These are phyloP conservation scores for Suillus decipiens DNA, from an alignment of 768 basidiomycete genomes.

Conservation along the genomic window DNA sequence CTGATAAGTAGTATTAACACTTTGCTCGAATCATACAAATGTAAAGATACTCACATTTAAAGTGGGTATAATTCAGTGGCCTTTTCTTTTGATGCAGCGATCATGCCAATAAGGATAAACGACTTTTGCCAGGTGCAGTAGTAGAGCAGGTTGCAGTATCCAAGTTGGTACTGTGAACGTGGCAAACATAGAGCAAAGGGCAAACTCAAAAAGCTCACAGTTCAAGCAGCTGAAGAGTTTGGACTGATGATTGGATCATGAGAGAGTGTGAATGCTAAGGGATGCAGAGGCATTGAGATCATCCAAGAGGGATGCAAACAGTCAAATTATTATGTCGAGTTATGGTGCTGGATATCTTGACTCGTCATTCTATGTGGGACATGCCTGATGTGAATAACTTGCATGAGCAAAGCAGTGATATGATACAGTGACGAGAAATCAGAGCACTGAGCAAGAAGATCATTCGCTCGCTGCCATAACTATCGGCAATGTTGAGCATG, in stretches of 20 bases:
- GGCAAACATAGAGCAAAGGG: constrained; percentile 44
- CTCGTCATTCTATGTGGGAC: constrained; percentile 4
- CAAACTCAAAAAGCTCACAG: constrained; percentile 68
- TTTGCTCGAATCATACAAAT: too few relatives aligned
- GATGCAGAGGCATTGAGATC: constrained; percentile 57
- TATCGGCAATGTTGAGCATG: constrained; percentile 33
- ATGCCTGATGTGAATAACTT: constrained; percentile 21
- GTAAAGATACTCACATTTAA: too few relatives aligned
- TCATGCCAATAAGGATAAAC: too few relatives aligned
- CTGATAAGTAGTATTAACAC: too few relatives aligned
- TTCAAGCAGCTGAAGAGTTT: constrained; percentile 60
- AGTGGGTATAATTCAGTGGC: too few relatives aligned
- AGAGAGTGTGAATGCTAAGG: constrained; percentile 12
- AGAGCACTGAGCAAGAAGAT: constrained; percentile 39
- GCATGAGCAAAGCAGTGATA: constrained; percentile 23
- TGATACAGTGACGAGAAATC: constrained; percentile 33
- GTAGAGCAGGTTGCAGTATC: too few relatives aligned
- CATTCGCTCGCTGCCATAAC: constrained; percentile 95
- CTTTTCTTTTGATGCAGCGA: too few relatives aligned
- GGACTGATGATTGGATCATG: constrained; percentile 51
- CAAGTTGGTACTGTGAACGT: too few relatives aligned
- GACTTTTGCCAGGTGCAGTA: too few relatives aligned
- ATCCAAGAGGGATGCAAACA: constrained; percentile 81
- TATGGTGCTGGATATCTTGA: constrained; percentile 58
- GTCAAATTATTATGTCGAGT: constrained; percentile 86